Conservation (phyloP, 2,329 filamentous ascomycete species). For the Pseudocercospora eumusae region DNA sequence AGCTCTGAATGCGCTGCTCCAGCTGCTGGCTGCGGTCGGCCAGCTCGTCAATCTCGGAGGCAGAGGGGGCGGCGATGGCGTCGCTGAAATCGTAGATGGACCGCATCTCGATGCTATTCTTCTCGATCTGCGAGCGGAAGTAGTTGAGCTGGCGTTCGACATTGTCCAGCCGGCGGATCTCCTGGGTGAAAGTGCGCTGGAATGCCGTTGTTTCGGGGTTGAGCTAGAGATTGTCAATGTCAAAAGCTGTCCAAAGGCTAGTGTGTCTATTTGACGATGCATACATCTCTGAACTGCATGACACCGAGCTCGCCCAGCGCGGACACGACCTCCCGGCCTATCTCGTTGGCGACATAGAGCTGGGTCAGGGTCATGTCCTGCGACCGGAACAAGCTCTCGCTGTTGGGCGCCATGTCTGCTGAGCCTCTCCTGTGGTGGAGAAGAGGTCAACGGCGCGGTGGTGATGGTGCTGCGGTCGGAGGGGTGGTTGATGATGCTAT, state of each 20-base stretch:
- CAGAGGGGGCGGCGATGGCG: constrained; percentile 80
- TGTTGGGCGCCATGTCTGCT: constrained; percentile 57
- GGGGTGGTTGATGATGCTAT: constrained; percentile 11
- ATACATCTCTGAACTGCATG: constrained; percentile 95
- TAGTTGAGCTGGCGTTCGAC: constrained; percentile 96
- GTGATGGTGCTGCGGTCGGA: constrained; percentile 1
- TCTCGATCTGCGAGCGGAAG: constrained; percentile 95
- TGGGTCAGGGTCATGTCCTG: constrained; percentile 99
- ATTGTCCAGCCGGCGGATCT: constrained; percentile 96
- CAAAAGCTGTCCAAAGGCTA: neutral
- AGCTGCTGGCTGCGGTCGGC: constrained; percentile 88
- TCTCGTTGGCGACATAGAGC: constrained; percentile 99
- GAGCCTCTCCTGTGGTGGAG: constrained; percentile 19
- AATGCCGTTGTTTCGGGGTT: constrained; percentile 93
- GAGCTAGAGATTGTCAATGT: constrained; percentile 59
- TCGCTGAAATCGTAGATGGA: constrained; percentile 86
- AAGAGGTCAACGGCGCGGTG: constrained; percentile 18
- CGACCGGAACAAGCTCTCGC: constrained; percentile 98
- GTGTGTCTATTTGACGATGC: constrained; percentile 40
- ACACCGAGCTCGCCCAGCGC: constrained; percentile 93
- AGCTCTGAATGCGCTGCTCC: constrained; percentile 83
- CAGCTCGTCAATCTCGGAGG: constrained; percentile 94
- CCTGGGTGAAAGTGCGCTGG: constrained; percentile 94
- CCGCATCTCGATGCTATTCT: constrained; percentile 79
- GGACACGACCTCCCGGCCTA: constrained; percentile 94